Evolutionary conservation across 2,329 filamentous ascomycete species (phyloP).

Genomic region (Neoscytalidium dimidiatum): DNA sequence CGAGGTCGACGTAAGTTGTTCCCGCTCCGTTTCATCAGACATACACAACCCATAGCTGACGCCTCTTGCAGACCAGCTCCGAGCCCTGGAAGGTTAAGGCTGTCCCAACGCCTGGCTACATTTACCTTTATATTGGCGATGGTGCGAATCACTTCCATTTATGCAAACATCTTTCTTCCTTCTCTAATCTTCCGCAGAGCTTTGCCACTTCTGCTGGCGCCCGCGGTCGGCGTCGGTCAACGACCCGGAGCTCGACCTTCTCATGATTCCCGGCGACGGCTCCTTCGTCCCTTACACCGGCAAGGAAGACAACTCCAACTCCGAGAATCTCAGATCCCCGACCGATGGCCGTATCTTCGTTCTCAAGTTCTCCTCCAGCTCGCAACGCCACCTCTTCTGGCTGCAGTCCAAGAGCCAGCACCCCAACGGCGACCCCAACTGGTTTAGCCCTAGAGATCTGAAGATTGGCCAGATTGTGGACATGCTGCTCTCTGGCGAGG

Average conservation of each 20-base stretch:
- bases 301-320: slow-evolving; percentile 54
- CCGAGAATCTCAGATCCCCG: slow-evolving; percentile 62
- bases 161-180: not conserved
- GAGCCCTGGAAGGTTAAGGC: slow-evolving; percentile 73
- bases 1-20: slow-evolving; percentile 70
- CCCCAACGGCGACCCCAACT: slow-evolving; percentile 67
- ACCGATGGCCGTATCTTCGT: slow-evolving; percentile 88
- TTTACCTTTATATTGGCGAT: slow-evolving; percentile 93
- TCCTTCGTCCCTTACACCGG: slow-evolving; percentile 76
- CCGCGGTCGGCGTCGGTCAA: slow-evolving; percentile 70
- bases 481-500: slow-evolving; percentile 80
- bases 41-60: not conserved
- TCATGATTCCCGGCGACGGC: slow-evolving; percentile 91
- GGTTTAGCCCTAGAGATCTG: slow-evolving; percentile 81
- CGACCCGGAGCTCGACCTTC: slow-evolving; percentile 79
- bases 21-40: not conserved
- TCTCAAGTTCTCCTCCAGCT: slow-evolving; percentile 91
- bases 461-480: slow-evolving; percentile 90
- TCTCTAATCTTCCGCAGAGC: slow-evolving; percentile 55
- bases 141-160: slow-evolving; percentile 48
- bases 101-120: slow-evolving; percentile 73
- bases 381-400: slow-evolving; percentile 93
- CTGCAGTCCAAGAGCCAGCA: slow-evolving; percentile 87
- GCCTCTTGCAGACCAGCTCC: slow-evolving; percentile 38
- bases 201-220: slow-evolving; percentile 97